These are phyloP conservation scores for Aureobasidium namibiae DNA, from an alignment of 2,329 filamentous ascomycete species.

Conservation along the genomic window DNA sequence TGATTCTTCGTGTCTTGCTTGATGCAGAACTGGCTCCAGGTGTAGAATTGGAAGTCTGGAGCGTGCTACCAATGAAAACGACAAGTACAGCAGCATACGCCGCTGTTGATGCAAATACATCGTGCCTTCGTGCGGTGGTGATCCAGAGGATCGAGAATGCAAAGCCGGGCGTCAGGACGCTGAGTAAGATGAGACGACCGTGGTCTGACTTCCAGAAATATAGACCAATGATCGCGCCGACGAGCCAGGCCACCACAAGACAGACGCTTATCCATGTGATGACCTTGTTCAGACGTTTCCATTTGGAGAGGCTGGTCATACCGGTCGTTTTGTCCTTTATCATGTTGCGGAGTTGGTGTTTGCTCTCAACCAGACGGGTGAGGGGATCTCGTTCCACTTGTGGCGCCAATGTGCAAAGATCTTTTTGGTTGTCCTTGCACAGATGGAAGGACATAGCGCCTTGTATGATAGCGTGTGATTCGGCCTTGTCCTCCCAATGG, in stretches of 20 bases:
- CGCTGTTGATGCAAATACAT: not conserved
- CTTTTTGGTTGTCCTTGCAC: not conserved
- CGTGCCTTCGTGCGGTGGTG: not conserved
- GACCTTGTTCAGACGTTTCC: not conserved
- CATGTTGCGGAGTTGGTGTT: not conserved
- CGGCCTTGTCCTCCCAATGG: not conserved
- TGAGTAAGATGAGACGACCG: conserved; percentile 1
- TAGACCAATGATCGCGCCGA: not conserved
- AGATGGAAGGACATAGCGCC: not conserved
- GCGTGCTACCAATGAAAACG: conserved; percentile 43
- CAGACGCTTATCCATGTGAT: not conserved
- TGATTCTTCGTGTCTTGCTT: not conserved
- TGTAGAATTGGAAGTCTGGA: not conserved
- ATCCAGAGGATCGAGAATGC: not conserved
- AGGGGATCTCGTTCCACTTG: conserved; percentile 3
- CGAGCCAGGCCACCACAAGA: conserved; percentile 1
- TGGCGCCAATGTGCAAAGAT: conserved; percentile 1
- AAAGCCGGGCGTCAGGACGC: not conserved
- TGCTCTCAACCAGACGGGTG: not conserved
- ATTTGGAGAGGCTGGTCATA: not conserved
- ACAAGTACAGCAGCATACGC: conserved; percentile 43
- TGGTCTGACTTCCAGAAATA: not conserved
- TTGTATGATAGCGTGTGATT: not conserved
- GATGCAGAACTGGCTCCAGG: not conserved
- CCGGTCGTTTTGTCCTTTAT: not conserved